phyloP scores from a whole-genome alignment of 306 rosid genomes.

The Dryas drummondii region DNA sequence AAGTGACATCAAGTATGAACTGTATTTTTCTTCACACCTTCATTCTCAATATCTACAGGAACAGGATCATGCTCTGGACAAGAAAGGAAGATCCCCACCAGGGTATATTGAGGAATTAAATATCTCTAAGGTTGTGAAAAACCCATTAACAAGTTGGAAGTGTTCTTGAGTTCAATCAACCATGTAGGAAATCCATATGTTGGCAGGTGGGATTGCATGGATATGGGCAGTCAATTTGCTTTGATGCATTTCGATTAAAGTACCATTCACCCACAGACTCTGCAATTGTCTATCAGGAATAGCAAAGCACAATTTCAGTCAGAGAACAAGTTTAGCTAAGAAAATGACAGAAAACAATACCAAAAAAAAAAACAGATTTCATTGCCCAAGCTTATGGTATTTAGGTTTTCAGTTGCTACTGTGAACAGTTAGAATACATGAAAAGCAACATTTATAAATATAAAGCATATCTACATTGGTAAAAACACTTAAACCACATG shows the following conservation, averaged over 20 bases:
- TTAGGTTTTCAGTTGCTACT: not conserved
- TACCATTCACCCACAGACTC: slow-evolving; percentile 90
- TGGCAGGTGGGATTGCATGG: slow-evolving; percentile 90
- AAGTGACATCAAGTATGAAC: not conserved
- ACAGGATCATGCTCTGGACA: not conserved
- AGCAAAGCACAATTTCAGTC: not conserved
- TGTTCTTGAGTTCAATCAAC: slow-evolving; percentile 19
- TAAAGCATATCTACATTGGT: not conserved
- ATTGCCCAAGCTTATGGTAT: not conserved
- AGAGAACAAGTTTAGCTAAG: not conserved
- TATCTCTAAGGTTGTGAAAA: not conserved
- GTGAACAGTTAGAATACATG: not conserved
- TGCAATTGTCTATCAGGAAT: slow-evolving; percentile 66
- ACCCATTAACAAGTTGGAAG: slow-evolving; percentile 1
- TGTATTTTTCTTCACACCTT: not conserved
- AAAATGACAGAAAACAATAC: not conserved
- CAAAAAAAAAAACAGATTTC: not conserved
- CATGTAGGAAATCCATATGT: slow-evolving; percentile 52
- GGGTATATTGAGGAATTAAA: not conserved
- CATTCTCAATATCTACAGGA: not conserved
- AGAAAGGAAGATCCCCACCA: not conserved
- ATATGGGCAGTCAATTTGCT: slow-evolving; percentile 77
- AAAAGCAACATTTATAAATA: not conserved
- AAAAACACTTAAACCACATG: not conserved
- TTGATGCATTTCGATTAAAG: slow-evolving; percentile 47